A percentile compares a stretch with the other conserved stretches of the same genome.
phyloP scores from a whole-genome alignment of 2,329 filamentous ascomycete genomes.

The Arthrobotrys sphaeroides region DNA sequence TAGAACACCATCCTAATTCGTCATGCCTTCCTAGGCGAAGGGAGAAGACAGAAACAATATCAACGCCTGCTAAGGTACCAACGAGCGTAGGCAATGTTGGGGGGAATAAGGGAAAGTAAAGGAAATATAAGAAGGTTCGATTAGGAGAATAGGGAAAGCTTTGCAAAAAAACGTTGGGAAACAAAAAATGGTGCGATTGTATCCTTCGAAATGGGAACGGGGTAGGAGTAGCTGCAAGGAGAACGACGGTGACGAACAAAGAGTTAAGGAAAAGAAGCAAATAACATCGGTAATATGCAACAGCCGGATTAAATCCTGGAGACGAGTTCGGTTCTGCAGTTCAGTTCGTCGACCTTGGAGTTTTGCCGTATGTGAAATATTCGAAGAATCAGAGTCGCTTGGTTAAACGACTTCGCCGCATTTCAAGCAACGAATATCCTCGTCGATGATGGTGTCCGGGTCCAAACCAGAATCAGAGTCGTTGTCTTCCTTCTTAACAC shows the following conservation, averaged over 20 bases:
- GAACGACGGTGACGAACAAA: not conserved
- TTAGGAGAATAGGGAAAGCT: not conserved
- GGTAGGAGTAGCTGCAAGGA: too few species aligned
- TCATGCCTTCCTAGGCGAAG: not conserved
- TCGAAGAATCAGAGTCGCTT: not conserved
- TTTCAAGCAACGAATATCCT: slow-evolving; percentile 28
- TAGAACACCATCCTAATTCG: not conserved
- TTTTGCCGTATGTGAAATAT: not conserved
- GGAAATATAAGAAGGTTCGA: not conserved
- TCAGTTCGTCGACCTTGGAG: not conserved
- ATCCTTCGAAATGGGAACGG: not conserved
- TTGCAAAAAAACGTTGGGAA: not conserved
- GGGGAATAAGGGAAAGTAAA: not conserved
- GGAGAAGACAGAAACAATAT: not conserved
- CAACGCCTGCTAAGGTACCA: not conserved
- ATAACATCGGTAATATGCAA: not conserved
- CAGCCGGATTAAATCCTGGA: not conserved
- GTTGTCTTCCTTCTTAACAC: not conserved
- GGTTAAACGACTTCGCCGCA: slow-evolving; percentile 14
- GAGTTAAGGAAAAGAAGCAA: not conserved
- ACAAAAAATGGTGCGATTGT: not conserved
- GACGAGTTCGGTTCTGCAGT: not conserved
- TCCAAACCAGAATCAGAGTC: slow-evolving; percentile 30
- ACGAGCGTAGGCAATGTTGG: not conserved
- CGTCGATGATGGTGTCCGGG: slow-evolving; percentile 24